Percentiles rank a stretch among this genome's conserved stretches.
phyloP scores from a whole-genome alignment of 129 eudicot species.

The Apium graveolens region DNA sequence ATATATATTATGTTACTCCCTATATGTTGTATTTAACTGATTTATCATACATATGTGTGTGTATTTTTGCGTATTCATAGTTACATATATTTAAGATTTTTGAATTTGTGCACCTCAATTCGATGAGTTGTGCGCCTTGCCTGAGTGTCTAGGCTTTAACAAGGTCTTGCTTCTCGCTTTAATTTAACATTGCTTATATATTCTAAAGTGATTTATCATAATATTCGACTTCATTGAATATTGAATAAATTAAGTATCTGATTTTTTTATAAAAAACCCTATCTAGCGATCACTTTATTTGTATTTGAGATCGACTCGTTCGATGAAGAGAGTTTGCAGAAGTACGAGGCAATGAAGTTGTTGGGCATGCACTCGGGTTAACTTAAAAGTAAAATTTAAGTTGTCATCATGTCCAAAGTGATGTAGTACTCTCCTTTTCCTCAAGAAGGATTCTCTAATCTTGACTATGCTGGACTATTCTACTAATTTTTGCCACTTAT shows the following conservation, averaged over 20 bases:
- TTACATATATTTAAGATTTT: no score
- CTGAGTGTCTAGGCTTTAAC: no score
- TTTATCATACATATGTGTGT: no score
- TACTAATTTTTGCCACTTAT: not conserved
- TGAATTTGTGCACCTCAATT: no score
- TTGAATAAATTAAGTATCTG: not conserved
- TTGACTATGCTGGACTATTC: not conserved
- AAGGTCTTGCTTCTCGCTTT: no score
- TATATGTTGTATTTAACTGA: no score
- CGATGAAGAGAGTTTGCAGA: not conserved
- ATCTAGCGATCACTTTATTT: not conserved
- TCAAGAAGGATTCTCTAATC: not conserved
- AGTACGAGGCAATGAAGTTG: not conserved
- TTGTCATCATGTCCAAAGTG: not conserved
- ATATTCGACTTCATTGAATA: not conserved
- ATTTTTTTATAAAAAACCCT: not conserved
- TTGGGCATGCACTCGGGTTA: not conserved
- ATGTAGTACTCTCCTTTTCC: not conserved
- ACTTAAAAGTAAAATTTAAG: not conserved
- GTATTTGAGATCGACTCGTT: not conserved
- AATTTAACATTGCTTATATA: not conserved
- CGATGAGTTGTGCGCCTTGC: no score
- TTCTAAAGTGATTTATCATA: not conserved
- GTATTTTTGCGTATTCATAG: no score
- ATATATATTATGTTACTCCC: no score